phyloP scores from a whole-genome alignment of 1,284 basidiomycete genomes.

The Stygiomarasmius scandens region DNA sequence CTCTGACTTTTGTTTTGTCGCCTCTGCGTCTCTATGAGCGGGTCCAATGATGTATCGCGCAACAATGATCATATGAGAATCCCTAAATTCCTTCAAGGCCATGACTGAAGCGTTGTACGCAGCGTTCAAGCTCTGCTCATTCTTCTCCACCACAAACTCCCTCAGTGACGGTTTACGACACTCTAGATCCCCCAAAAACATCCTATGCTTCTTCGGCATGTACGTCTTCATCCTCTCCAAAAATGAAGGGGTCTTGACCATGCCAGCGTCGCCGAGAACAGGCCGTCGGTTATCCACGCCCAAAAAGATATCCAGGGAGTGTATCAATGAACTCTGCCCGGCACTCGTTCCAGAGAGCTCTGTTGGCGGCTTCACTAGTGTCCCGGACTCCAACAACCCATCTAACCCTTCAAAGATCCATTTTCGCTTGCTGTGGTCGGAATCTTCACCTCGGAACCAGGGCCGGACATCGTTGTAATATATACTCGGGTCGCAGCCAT shows the following conservation, averaged over 20 bases:
- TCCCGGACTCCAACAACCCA: not conserved
- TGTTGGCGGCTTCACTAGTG: slow-evolving; percentile 44
- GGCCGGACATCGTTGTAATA: slow-evolving; percentile 90
- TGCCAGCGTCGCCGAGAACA: slow-evolving; percentile 20
- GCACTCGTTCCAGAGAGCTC: slow-evolving; percentile 88
- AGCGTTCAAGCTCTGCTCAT: slow-evolving; percentile 41
- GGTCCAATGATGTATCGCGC: slow-evolving; percentile 84
- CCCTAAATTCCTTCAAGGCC: slow-evolving; percentile 80
- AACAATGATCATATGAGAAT: slow-evolving; percentile 88
- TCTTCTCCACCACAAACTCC: slow-evolving; percentile 43
- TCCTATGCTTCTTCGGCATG: slow-evolving; percentile 91
- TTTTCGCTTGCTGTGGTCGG: slow-evolving; percentile 53
- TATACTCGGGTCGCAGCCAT: slow-evolving; percentile 76
- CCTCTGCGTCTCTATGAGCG: slow-evolving; percentile 41
- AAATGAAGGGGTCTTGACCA: slow-evolving; percentile 47
- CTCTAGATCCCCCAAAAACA: slow-evolving; percentile 85
- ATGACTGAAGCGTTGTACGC: slow-evolving; percentile 79
- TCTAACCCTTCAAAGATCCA: slow-evolving; percentile 51
- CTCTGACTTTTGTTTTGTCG: slow-evolving; percentile 6
- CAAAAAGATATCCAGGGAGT: slow-evolving; percentile 91
- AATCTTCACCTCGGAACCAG: slow-evolving; percentile 91
- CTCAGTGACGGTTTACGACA: slow-evolving; percentile 58
- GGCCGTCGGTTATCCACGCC: slow-evolving; percentile 73
- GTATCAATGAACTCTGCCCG: slow-evolving; percentile 88
- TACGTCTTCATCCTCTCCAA: slow-evolving; percentile 83